A percentile compares a stretch with the other conserved stretches of the same genome.
Conservation (phyloP, 2,329 filamentous ascomycete genomes). For the Mycogone perniciosa region DNA sequence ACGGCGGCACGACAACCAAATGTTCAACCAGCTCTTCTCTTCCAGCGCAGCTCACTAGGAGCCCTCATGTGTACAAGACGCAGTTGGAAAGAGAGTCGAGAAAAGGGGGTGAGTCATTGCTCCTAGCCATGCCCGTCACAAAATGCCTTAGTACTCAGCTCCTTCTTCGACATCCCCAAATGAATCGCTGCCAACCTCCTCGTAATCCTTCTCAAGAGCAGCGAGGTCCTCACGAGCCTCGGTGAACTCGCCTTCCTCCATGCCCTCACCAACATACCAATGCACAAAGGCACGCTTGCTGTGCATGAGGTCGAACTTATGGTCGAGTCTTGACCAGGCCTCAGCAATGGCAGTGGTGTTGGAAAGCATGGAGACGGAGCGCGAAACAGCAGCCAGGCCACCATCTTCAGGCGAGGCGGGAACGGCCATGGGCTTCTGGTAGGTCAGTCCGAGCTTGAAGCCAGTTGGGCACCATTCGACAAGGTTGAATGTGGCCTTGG, state of each 20-base stretch:
- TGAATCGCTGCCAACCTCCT: conserved; percentile 75
- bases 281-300: conserved; percentile 71
- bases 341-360: conserved; percentile 70
- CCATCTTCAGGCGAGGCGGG: conserved; percentile 48
- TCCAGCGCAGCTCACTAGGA: neutral
- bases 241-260: conserved; percentile 88
- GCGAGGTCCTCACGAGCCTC: conserved; percentile 82
- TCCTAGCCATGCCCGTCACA: neutral
- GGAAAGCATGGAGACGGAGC: conserved; percentile 64
- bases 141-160: conserved; percentile 65
- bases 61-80: neutral
- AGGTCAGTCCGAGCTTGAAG: conserved; percentile 72
- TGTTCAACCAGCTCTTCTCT: neutral
- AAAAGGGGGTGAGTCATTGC: neutral
- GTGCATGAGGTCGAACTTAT: conserved; percentile 76
- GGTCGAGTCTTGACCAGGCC: conserved; percentile 64
- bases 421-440: conserved; percentile 59
- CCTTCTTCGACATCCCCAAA: conserved; percentile 52
- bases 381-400: conserved; percentile 55
- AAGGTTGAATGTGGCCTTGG: conserved; percentile 65
- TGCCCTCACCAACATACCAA: conserved; percentile 82
- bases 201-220: conserved; percentile 80
- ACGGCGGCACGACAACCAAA: neutral
- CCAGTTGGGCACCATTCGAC: conserved; percentile 72
- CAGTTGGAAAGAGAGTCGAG: neutral